Percentiles rank a stretch among this genome's conserved stretches.
Evolutionary conservation across 1,284 basidiomycete genomes (phyloP).

Genomic region (Vanrija pseudolonga): DNA sequence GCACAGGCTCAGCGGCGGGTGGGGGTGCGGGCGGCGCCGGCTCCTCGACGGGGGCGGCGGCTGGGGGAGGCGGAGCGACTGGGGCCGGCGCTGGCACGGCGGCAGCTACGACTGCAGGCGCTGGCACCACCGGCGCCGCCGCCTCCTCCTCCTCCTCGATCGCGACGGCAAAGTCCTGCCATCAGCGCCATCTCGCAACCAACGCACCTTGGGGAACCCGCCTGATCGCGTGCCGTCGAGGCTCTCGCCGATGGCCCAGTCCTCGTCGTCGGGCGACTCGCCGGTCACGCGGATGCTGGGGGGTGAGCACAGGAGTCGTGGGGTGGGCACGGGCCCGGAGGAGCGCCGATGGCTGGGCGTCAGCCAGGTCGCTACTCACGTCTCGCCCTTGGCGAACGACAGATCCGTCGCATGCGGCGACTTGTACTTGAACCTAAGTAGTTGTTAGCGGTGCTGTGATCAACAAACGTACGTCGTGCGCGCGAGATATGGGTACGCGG

Average conservation of each 20-base stretch:
- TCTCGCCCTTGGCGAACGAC: slow-evolving; percentile 49
- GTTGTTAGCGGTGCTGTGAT: not conserved
- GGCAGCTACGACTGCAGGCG: not conserved
- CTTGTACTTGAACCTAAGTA: slow-evolving; percentile 46
- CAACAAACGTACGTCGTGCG: slow-evolving; percentile 39
- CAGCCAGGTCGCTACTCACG: slow-evolving; percentile 35
- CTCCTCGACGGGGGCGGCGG: too few relatives aligned
- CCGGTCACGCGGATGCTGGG: slow-evolving; percentile 48
- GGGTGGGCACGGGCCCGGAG: not conserved
- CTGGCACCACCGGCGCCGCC: not conserved
- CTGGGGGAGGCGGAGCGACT: not conserved
- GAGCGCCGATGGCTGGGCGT: not conserved
- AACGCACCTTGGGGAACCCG: slow-evolving; percentile 46
- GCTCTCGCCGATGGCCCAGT: slow-evolving; percentile 47
- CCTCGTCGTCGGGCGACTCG: slow-evolving; percentile 45
- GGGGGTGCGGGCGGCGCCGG: not conserved
- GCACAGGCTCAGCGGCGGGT: slow-evolving; percentile 22
- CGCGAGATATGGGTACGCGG: slow-evolving; percentile 45
- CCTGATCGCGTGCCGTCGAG: slow-evolving; percentile 44
- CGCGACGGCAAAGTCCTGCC: slow-evolving; percentile 38
- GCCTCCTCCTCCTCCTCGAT: slow-evolving; percentile 25
- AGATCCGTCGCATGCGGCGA: slow-evolving; percentile 49
- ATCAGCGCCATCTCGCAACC: slow-evolving; percentile 5
- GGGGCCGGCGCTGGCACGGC: not conserved
- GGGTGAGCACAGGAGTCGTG: not conserved